phyloP scores from a whole-genome alignment of 2,329 filamentous ascomycete genomes.

The Didymella pomorum region DNA sequence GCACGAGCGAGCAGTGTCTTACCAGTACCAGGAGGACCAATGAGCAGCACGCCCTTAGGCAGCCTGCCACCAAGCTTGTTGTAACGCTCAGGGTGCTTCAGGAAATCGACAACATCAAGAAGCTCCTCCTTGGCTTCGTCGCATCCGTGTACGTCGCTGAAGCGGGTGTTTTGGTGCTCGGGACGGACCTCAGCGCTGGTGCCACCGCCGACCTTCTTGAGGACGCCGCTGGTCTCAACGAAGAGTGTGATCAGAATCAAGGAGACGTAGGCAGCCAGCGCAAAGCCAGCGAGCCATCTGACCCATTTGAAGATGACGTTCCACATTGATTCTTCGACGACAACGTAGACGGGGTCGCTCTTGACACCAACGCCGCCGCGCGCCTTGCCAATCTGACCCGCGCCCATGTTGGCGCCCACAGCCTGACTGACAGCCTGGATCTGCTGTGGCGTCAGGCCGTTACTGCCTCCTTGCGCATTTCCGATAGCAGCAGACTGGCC shows the following conservation, averaged over 20 bases:
- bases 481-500: constrained; percentile 56
- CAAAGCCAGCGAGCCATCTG: constrained; percentile 83
- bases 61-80: constrained; percentile 94
- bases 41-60: constrained; percentile 93
- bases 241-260: constrained; percentile 81
- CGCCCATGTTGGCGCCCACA: constrained; percentile 74
- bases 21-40: constrained; percentile 95
- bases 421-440: constrained; percentile 83
- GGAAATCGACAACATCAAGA: constrained; percentile 94
- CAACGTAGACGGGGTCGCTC: constrained; percentile 88
- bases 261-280: constrained; percentile 78
- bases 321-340: constrained; percentile 88
- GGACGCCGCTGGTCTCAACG: constrained; percentile 79
- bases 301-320: constrained; percentile 87
- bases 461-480: constrained; percentile 24
- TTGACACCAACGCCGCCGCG: constrained; percentile 73
- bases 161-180: constrained; percentile 89
- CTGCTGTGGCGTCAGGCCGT: constrained; percentile 64
- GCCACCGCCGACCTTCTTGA: constrained; percentile 78
- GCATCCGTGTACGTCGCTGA: constrained; percentile 93
- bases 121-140: constrained; percentile 98
- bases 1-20: constrained; percentile 96
- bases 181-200: constrained; percentile 87
- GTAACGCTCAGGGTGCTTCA: constrained; percentile 92
- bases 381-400: constrained; percentile 69